Evolutionary conservation across 2,329 filamentous ascomycete species (phyloP), one percentile per base, ranked within the genome.

Genomic region (Cadophora malorum): DNA sequence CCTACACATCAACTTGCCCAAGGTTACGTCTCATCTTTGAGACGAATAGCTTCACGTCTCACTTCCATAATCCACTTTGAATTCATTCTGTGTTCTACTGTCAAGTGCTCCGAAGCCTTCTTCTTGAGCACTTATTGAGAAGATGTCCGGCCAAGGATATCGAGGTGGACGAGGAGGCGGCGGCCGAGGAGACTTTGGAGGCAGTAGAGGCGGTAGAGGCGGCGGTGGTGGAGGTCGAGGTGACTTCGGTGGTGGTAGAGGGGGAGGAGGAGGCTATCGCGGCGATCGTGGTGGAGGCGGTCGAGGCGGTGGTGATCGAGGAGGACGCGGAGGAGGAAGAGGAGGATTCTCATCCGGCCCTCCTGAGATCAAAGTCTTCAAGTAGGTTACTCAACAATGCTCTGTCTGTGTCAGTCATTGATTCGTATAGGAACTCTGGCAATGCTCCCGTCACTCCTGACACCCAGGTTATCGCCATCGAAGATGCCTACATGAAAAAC

Each of bases 261-360:
- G n/a, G n/a, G n/a, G n/a, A n/a, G 77, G 77, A 28, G 72, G 77
- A 45, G 72, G 77, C 49, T 75, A 77, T 47, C 74, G 70, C 10
- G 64, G 67, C 63, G 70, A 62, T 69, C 74, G 64, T 64, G 74
- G 76, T 53, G 76, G 76, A 28, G 71, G 77, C 60, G 73, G 77
- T 21, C 41, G 66, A 49, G 70, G 73, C 63, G 73, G 73, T 35
- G 74, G 73, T 12, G 60, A 56, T 49, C 73, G 76, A 23, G 73
- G 76, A 45, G 70, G 76, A 25, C 72, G 77, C 55, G 74, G 76
- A 56, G 77, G 77, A 25, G 41, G 70, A 8, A 55, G 71, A 66
- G 69, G 73, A 75, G 47, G 45, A 1, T 49, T 49, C 45, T 49
- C 45, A 55, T 52, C 55, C 4, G 50, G 56, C 56, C 58, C 38